These are phyloP conservation scores for Microbotryum intermedium DNA, from an alignment of 1,284 basidiomycete genomes.

Conservation along the genomic window DNA sequence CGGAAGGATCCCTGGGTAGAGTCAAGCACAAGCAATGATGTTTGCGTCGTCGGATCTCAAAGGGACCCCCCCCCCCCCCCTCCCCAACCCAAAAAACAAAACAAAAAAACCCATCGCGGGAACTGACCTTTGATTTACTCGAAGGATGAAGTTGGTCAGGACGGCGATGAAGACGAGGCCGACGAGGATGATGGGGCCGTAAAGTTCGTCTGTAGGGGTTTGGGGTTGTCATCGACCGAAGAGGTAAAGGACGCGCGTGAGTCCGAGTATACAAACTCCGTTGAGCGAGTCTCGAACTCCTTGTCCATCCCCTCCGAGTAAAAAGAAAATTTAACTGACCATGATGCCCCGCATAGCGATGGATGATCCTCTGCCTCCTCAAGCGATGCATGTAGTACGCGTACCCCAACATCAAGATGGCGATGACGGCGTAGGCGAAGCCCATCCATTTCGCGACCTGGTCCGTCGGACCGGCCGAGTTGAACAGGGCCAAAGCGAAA, in stretches of 20 bases:
- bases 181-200: constrained; percentile 72
- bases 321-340: too few species aligned
- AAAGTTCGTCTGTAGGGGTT: constrained; percentile 54
- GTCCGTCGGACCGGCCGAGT: constrained; percentile 58
- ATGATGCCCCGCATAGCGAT: constrained; percentile 82
- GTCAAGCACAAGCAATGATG: too few species aligned
- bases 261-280: background rate
- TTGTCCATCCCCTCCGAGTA: too few species aligned
- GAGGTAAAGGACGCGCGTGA: too few species aligned
- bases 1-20: too few species aligned
- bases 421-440: constrained; percentile 69
- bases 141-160: constrained; percentile 74
- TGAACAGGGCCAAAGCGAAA: constrained; percentile 79
- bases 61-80: too few species aligned
- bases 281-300: background rate
- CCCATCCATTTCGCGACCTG: constrained; percentile 67
- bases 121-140: constrained; percentile 40
- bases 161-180: constrained; percentile 71
- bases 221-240: background rate
- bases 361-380: constrained; percentile 81
- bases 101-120: too few species aligned
- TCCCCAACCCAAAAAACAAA: background rate
- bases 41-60: too few species aligned
- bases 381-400: constrained; percentile 80
- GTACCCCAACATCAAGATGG: constrained; percentile 49